phyloP scores from a whole-genome alignment of 352 stramenopile species.

The Pythium insidiosum region DNA sequence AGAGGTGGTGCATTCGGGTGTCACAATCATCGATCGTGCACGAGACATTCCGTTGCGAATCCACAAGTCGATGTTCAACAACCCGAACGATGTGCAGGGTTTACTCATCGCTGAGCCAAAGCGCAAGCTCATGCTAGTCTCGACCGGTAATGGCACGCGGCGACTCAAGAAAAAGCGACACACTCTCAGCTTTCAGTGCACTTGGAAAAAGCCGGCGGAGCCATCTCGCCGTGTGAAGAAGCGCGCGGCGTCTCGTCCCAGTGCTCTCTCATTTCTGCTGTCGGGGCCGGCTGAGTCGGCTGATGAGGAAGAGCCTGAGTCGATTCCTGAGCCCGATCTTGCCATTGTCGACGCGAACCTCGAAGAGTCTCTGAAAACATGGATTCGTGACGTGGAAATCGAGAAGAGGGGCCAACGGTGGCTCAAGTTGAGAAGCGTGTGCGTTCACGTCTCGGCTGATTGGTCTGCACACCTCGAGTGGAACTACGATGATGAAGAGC shows the following conservation, averaged over 20 bases:
- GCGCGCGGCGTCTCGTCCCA: slow-evolving; percentile 40
- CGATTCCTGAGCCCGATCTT: slow-evolving; percentile 60
- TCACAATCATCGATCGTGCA: slow-evolving; percentile 11
- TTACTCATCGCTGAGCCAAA: slow-evolving; percentile 75
- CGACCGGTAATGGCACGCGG: slow-evolving; percentile 45
- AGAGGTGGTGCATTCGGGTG: slow-evolving; percentile 7
- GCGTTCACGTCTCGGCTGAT: slow-evolving; percentile 52
- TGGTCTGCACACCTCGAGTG: slow-evolving; percentile 83
- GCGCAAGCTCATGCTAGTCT: slow-evolving; percentile 75
- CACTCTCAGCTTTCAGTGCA: slow-evolving; percentile 61
- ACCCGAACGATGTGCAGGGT: slow-evolving; percentile 58
- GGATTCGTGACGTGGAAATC: slow-evolving; percentile 47
- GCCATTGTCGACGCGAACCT: slow-evolving; percentile 41
- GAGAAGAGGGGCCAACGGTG: slow-evolving; percentile 62
- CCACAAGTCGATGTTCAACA: slow-evolving; percentile 84
- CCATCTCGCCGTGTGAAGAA: slow-evolving; percentile 58
- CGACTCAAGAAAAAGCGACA: slow-evolving; percentile 87
- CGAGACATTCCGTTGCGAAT: slow-evolving; percentile 67
- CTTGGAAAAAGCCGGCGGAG: slow-evolving; percentile 76
- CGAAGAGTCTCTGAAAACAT: slow-evolving; percentile 36
- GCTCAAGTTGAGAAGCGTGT: slow-evolving; percentile 68
- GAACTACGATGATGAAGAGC: slow-evolving; percentile 77
- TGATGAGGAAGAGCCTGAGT: slow-evolving; percentile 64
- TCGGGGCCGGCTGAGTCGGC: slow-evolving; percentile 60
- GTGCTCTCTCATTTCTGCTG: slow-evolving; percentile 72